phyloP scores from a whole-genome alignment of 192 early-diverging fungal species.

The Phycomyces nitens region DNA sequence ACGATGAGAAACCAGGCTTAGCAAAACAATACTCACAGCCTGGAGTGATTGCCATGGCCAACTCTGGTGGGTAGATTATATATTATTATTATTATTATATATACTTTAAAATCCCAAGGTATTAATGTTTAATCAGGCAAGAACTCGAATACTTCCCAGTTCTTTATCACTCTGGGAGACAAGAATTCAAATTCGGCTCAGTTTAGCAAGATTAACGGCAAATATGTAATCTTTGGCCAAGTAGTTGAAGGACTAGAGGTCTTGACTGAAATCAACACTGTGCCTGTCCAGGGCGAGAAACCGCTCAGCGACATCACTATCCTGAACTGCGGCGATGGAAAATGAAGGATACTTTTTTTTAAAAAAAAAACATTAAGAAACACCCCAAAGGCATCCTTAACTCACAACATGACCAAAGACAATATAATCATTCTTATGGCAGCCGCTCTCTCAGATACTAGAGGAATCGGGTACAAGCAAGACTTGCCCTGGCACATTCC shows the following conservation, averaged over 20 bases:
- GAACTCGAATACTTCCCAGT: constrained; percentile 65
- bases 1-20: constrained; percentile 50
- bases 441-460: constrained; percentile 59
- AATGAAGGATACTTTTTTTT: no score
- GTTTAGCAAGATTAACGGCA: constrained; percentile 45
- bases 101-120: background rate
- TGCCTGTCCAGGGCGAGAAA: constrained; percentile 18
- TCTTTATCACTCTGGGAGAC: constrained; percentile 44
- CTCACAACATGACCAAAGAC: background rate
- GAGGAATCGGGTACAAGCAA: constrained; percentile 74
- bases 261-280: constrained; percentile 40
- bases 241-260: constrained; percentile 56
- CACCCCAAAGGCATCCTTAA: background rate
- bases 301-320: constrained; percentile 20
- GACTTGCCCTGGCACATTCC: constrained; percentile 81
- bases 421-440: constrained; percentile 60
- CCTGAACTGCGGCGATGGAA: constrained; percentile 15
- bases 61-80: constrained; percentile 39
- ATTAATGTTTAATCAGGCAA: constrained; percentile 8
- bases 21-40: constrained; percentile 12
- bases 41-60: constrained; percentile 53
- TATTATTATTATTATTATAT: background rate
- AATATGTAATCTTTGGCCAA: constrained; percentile 68
- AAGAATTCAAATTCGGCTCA: constrained; percentile 9
- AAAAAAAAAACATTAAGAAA: background rate